Conservation (phyloP, 441 rosid genomes). For the Erodium moschatum region DNA sequence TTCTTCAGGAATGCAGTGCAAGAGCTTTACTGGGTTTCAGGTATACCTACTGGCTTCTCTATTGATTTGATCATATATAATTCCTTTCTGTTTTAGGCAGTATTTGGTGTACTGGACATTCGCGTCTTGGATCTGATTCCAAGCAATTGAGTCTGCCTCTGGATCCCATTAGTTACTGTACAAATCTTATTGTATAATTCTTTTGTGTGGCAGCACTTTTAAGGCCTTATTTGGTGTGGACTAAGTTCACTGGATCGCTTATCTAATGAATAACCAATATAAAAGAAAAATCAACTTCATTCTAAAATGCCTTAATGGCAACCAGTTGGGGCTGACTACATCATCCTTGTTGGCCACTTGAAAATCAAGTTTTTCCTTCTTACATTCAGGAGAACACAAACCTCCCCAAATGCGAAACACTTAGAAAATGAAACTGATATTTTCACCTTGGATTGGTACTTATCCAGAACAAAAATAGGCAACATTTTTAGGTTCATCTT, state of each 20-base stretch:
- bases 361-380: background rate
- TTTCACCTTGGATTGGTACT: background rate
- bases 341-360: background rate
- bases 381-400: background rate
- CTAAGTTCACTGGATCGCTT: background rate
- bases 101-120: background rate
- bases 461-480: background rate
- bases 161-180: background rate
- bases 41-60: conserved; percentile 28
- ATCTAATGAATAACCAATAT: background rate
- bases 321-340: conserved; percentile 1
- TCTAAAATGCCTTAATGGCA: background rate
- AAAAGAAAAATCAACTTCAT: background rate
- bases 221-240: background rate
- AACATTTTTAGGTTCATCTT: background rate
- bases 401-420: background rate
- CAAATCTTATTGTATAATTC: background rate
- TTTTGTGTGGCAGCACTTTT: background rate
- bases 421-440: background rate
- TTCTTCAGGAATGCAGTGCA: conserved; percentile 97
- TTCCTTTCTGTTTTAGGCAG: conserved; percentile 9
- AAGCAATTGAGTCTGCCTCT: conserved; percentile 1
- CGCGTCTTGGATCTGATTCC: background rate
- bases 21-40: conserved; percentile 81
- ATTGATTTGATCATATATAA: conserved; percentile 11